Evolutionary conservation across 108 stramenopile genomes (phyloP).

Genomic region (Skeletonema tropicum): DNA sequence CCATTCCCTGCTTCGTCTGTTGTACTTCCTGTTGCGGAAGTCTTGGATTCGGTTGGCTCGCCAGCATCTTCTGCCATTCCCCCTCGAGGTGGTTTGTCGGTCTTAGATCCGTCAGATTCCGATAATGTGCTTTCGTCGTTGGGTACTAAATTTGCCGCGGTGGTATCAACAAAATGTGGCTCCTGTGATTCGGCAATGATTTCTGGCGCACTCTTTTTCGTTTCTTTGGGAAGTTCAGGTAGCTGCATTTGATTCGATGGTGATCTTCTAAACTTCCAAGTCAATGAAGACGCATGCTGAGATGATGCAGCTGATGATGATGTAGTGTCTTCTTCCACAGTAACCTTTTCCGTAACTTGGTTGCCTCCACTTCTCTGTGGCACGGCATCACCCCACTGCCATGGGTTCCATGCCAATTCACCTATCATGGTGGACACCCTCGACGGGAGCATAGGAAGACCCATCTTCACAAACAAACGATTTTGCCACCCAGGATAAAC

Average conservation of each 20-base stretch:
- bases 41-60: not conserved
- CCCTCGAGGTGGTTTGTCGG: not conserved
- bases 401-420: slow-evolving; percentile 68
- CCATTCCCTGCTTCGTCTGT: not conserved
- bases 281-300: not conserved
- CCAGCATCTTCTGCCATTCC: not conserved
- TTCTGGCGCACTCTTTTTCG: not conserved
- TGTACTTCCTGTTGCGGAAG: not conserved
- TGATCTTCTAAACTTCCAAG: slow-evolving; percentile 26
- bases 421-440: slow-evolving; percentile 65
- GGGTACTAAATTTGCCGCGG: slow-evolving; percentile 3
- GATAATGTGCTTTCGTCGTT: not conserved
- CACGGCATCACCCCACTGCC: slow-evolving; percentile 43
- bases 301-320: not conserved
- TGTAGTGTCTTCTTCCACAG: slow-evolving; percentile 9
- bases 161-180: slow-evolving; percentile 11
- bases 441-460: slow-evolving; percentile 68
- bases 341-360: not conserved
- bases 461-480: slow-evolving; percentile 61
- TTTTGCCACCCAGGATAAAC: slow-evolving; percentile 81
- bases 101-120: not conserved
- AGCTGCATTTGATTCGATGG: slow-evolving; percentile 35
- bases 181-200: not conserved
- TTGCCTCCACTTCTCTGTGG: slow-evolving; percentile 15
- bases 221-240: slow-evolving; percentile 11